Evolutionary conservation across 495 filamentous ascomycete genomes (phyloP), one percentile per base, ranked within the genome.

Genomic region (Cladorrhinum samala): DNA sequence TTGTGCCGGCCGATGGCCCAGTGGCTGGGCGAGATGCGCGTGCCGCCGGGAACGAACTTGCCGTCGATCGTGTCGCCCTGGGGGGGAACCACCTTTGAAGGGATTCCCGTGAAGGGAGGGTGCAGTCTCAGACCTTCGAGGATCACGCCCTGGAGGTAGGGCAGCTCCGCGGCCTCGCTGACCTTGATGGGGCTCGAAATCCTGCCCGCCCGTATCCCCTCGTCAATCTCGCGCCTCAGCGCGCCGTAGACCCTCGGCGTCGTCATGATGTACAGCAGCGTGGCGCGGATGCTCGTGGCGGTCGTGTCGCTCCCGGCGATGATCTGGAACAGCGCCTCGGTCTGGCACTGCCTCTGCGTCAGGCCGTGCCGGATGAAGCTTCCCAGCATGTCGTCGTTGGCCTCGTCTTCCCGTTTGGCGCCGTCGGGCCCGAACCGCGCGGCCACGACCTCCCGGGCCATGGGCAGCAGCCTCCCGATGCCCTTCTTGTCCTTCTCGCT

Each of bases 241-340:
- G 70, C 72, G 6, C 67, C 61, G 56, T 83, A 84, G 0, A 74
- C 70, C 0, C 50, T 46, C 1, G 69, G 66, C 19, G 75, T 68
- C 9, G 66, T 65, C 16, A 84, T 60, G 36, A 87, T 58, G 56
- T 80, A 77, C 24, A 75, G 63, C 50, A 86, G 65, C 40, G 80
- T 69, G 1, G 69, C 70, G 38, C 76, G 74, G 57, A 86, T 78
- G 7, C 77, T 70, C 0, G 80, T 82, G 0, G 81, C 77, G 0
- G 81, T 83, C 3, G 82, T 86, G 55, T 89, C 84, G 1, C 82
- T 77, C 2, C 83, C 84, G 0, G 84, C 85, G 3, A 83, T 63
- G 36, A 73, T 71, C 59, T 73, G 68, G 27, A 77, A 57, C 2
- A 73, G 24, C 24, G 64, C 69, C 51, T 78, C 52, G 70, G 61